A percentile compares a stretch with the other conserved stretches of the same genome.
These are phyloP conservation scores for Hirschioporus abietinus DNA, from an alignment of 768 basidiomycete genomes.

Conservation along the genomic window DNA sequence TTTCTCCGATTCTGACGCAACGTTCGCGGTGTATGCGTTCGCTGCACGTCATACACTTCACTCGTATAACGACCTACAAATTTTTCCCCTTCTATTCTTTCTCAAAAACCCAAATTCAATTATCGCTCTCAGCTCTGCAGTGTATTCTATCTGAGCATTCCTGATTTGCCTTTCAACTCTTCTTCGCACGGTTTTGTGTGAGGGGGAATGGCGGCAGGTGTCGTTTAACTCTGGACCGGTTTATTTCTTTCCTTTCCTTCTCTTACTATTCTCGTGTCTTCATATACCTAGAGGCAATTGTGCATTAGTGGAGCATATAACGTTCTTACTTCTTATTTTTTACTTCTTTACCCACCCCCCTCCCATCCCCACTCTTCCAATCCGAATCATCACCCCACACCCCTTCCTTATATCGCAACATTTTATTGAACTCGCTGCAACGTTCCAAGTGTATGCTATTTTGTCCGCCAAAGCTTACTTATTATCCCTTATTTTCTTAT, in stretches of 20 bases:
- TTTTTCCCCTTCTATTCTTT: not conserved
- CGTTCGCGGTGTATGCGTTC: not conserved
- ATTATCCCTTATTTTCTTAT: not conserved
- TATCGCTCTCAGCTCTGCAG: not conserved
- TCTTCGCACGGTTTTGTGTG: not conserved
- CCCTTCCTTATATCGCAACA: not conserved
- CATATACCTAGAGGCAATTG: constrained; percentile 1
- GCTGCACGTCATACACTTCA: not conserved
- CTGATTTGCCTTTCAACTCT: not conserved
- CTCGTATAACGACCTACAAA: not conserved
- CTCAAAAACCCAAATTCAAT: not conserved
- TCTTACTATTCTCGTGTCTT: not conserved
- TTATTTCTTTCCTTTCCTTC: not conserved
- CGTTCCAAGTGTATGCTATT: not conserved
- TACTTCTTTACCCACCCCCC: not conserved
- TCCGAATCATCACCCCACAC: too few species aligned
- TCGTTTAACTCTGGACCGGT: not conserved
- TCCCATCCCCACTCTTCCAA: not conserved
- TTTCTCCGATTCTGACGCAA: not conserved
- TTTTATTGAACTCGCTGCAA: not conserved
- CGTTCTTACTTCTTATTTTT: not conserved
- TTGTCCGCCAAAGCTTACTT: not conserved
- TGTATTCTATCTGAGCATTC: not conserved
- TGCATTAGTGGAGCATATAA: not conserved
- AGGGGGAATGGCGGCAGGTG: not conserved